These are phyloP conservation scores for Macadamia tetraphylla DNA, from an alignment of 164 flowering plant genomes.

Conservation along the genomic window DNA sequence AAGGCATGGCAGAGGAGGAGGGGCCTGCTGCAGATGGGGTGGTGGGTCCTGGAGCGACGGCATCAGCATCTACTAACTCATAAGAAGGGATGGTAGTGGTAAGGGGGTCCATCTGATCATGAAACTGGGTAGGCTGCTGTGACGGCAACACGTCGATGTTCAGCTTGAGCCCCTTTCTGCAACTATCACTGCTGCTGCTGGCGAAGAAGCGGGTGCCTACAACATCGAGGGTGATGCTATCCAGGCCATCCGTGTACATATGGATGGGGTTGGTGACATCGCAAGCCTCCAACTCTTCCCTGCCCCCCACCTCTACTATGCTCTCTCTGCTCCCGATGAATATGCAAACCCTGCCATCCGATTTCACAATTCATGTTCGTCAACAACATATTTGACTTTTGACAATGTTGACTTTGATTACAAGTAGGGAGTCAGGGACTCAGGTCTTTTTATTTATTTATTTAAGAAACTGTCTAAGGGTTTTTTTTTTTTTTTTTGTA, in stretches of 20 bases:
- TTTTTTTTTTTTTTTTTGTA: no score
- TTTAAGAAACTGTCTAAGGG: no score
- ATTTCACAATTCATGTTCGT: no score
- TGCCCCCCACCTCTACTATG: slow-evolving; percentile 52
- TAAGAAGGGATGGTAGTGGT: slow-evolving; percentile 1
- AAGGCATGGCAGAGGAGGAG: neutral
- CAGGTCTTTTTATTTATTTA: no score
- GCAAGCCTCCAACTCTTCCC: slow-evolving; percentile 60
- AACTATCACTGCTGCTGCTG: slow-evolving; percentile 45
- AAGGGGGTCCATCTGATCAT: neutral
- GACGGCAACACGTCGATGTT: slow-evolving; percentile 47
- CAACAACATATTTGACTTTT: no score
- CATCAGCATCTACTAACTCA: neutral
- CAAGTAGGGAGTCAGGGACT: no score
- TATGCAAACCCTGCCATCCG: slow-evolving; percentile 59
- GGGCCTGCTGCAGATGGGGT: slow-evolving; percentile 22
- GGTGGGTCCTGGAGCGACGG: slow-evolving; percentile 28
- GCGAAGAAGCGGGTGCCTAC: slow-evolving; percentile 71
- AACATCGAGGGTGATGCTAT: slow-evolving; percentile 35
- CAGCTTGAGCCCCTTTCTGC: slow-evolving; percentile 72
- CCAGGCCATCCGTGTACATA: slow-evolving; percentile 62
- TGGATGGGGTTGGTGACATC: slow-evolving; percentile 60
- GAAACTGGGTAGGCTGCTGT: neutral
- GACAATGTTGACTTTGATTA: no score
- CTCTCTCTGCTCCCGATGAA: slow-evolving; percentile 47